Base-by-base conservation (phyloP, 1,284 basidiomycete genomes). In the Thelephora terrestris region DNA sequence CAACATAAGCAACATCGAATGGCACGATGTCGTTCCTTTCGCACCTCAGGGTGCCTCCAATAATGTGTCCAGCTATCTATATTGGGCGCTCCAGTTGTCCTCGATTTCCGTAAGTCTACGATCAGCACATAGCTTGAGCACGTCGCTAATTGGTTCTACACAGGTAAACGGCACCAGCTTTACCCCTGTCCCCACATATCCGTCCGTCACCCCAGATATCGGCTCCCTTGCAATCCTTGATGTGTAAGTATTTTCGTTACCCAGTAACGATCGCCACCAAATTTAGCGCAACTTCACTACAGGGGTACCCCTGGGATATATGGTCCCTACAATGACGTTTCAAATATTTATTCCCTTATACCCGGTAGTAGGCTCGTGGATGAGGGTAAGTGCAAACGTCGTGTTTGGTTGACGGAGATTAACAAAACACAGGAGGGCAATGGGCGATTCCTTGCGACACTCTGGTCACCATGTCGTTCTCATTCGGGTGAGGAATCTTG, bases 391-490 rank as follows among this genome's bases (percentile, higher is more conserved):
- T 59, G 21, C 3, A 1, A 10, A 20, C 21, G 9, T 14, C 12
- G 18, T 42, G 21, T 16, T 42, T 42, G 25, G n/a, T 10, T 20
- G 10, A 21, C 6, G 18, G 44, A 46, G 44, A 39, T 50, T 53
- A 21, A 53, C 24, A 25, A 32, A 43, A 25, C 45, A 32, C 47
- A 76, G 79, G 57, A 46, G 91, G 91, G 1, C 81, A 82, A 62
- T 94, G 88, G 85, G 87, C 77, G 7, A 69, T 91, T 3, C 91
- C 91, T 3, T 94, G 91, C 58, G 73, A 81, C 52, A 85, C 81
- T 1, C 66, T 70, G 7, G 67, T 73, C 45, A 75, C 76, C 0
- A 74, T 94, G 55, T 68, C 81, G 1, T 86, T 92, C 58, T 78
- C 75, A 21, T 89, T 93, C 59, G 83, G 82, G 85, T 83, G 54